phyloP scores from a whole-genome alignment of 305 asterid genomes.

The Solanum hybrid region DNA sequence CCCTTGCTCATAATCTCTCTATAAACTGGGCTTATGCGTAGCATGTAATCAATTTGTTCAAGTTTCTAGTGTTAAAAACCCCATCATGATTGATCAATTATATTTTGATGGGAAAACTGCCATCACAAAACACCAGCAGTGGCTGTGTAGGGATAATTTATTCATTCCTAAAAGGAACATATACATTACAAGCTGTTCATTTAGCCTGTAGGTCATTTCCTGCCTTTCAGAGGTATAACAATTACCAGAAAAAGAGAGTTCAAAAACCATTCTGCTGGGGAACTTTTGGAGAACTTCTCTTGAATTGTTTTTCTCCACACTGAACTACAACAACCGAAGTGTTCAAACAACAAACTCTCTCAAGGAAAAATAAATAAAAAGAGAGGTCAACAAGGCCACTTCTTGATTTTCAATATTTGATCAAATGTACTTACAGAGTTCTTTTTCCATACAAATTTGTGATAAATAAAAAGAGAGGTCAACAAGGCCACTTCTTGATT shows the following conservation, averaged over 20 bases:
- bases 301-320: not conserved
- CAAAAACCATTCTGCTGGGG: slow-evolving; percentile 71
- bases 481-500: not conserved
- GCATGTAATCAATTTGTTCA: slow-evolving; percentile 50
- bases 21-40: not conserved
- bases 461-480: not conserved
- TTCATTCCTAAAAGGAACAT: slow-evolving; percentile 58
- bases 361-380: not conserved
- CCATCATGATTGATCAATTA: slow-evolving; percentile 67
- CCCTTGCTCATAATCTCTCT: not conserved
- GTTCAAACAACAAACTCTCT: not conserved
- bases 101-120: slow-evolving; percentile 61
- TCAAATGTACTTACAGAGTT: not conserved
- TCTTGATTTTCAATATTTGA: not conserved
- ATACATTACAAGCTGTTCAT: slow-evolving; percentile 60
- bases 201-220: slow-evolving; percentile 58
- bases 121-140: slow-evolving; percentile 59
- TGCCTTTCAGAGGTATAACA: slow-evolving; percentile 56
- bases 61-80: slow-evolving; percentile 56
- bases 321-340: not conserved
- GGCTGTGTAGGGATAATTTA: slow-evolving; percentile 58
- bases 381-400: not conserved
- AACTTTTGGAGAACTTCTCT: slow-evolving; percentile 37
- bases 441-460: not conserved
- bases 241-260: slow-evolving; percentile 29